Evolutionary conservation across 2,329 filamentous ascomycete species (phyloP).

Genomic region (Neonectria hederae): DNA sequence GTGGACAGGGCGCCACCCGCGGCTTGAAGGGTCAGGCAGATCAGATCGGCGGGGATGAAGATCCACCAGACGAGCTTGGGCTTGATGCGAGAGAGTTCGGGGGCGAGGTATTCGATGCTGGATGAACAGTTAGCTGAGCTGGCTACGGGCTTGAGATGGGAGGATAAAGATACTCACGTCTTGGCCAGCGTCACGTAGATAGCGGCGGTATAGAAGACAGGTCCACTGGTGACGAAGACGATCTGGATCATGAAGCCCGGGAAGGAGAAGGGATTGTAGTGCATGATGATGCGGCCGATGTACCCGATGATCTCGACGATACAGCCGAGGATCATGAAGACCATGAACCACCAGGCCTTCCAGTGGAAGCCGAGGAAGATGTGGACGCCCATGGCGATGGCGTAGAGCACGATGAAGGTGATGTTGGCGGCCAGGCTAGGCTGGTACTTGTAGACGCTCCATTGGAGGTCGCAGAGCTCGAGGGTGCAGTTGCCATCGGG

Average conservation of each 20-base stretch:
- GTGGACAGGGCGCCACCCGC: slow-evolving; percentile 63
- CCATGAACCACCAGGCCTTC: slow-evolving; percentile 55
- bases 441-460: slow-evolving; percentile 58
- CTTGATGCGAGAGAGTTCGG: slow-evolving; percentile 52
- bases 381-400: slow-evolving; percentile 58
- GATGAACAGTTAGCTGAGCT: rapidly evolving
- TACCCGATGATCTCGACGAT: slow-evolving; percentile 71
- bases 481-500: slow-evolving; percentile 61
- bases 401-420: slow-evolving; percentile 55
- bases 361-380: slow-evolving; percentile 52
- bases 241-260: slow-evolving; percentile 71
- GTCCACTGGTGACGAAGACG: slow-evolving; percentile 53
- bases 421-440: slow-evolving; percentile 55
- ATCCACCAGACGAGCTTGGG: slow-evolving; percentile 54
- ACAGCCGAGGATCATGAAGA: slow-evolving; percentile 63
- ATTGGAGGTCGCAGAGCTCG: slow-evolving; percentile 55
- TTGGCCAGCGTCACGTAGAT: slow-evolving; percentile 69
- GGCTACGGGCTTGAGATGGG: background rate
- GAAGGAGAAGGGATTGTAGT: slow-evolving; percentile 66
- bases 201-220: slow-evolving; percentile 62
- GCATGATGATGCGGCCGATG: slow-evolving; percentile 63
- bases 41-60: slow-evolving; percentile 62
- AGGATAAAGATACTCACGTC: slow-evolving; percentile 38
- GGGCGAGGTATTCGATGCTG: slow-evolving; percentile 52
- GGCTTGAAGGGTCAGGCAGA: slow-evolving; percentile 65